Evolutionary conservation across 2,329 filamentous ascomycete species (phyloP).

Genomic region (Aspergillus sp.): DNA sequence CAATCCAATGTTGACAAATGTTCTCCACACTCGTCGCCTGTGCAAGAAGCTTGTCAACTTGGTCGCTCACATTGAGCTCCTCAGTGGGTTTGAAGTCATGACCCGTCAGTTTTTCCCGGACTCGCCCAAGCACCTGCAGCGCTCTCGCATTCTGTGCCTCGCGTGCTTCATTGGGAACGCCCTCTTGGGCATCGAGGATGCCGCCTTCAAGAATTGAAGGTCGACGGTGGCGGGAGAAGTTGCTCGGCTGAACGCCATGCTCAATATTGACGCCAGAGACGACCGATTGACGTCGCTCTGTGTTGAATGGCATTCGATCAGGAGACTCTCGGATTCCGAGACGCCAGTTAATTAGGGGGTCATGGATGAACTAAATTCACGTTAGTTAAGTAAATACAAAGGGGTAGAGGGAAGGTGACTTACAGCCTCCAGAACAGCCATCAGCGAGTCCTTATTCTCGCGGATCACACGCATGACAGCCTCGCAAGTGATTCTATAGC

Average conservation of each 20-base stretch:
- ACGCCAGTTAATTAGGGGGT: constrained; percentile 97
- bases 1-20: constrained; percentile 97
- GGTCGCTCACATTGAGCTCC: constrained; percentile 79
- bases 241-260: constrained; percentile 60
- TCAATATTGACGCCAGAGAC: constrained; percentile 51
- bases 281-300: constrained; percentile 61
- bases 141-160: constrained; percentile 94
- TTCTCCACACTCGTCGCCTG: constrained; percentile 98
- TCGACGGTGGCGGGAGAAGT: constrained; percentile 64
- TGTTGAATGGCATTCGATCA: constrained; percentile 58
- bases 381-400: background rate
- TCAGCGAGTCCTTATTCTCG: constrained; percentile 96
- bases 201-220: constrained; percentile 67
- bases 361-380: constrained; percentile 81
- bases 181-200: constrained; percentile 45
- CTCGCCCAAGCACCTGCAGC: constrained; percentile 83
- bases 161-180: constrained; percentile 44
- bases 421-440: constrained; percentile 97
- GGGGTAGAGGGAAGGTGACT: constrained; percentile 43
- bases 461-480: constrained; percentile 96
- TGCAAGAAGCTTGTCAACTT: constrained; percentile 91
- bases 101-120: constrained; percentile 94
- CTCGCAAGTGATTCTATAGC: constrained; percentile 96
- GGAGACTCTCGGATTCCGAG: constrained; percentile 66
- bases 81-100: constrained; percentile 84